Evolutionary conservation across 495 filamentous ascomycete genomes (phyloP), one percentile per base, ranked within the genome.

Genomic region (Pseudevernia furfuracea): DNA sequence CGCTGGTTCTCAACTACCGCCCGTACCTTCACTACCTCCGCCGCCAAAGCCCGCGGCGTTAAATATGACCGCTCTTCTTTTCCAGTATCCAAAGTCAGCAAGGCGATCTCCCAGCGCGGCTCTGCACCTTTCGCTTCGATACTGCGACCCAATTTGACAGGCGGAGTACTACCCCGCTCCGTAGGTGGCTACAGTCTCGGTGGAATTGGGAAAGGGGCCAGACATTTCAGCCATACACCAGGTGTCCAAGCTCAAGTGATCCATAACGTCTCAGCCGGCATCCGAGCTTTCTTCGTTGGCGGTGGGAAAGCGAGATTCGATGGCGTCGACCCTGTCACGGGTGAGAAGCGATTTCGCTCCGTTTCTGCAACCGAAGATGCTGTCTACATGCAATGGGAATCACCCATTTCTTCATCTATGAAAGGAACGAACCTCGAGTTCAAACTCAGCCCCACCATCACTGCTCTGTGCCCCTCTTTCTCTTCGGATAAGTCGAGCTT

Each of bases 221-320:
- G 94, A 57, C 92, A 89, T 75, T 98, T 97, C 79, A 93, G 89
- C 1, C 93, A 97, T 74, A 85, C 85, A 0, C 89, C 94, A 14
- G 84, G 91, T 4, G 85, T 86, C 2, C 91, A 89, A 28, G 90
- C 92, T 7, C 89, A 97, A 72, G 90, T 97, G 25, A 81, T 97
- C n/a, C 85, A 92, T 70, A 96, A 96, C 76, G 93, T 97, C 3
- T 96, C 90, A 25, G 85, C 88, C 64, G 94, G 91, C 0, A 85
- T 96, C 59, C 86, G 94, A 8, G 92, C 91, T 2, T 96, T 98
- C 74, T 86, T 87, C 74, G 76, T 96, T n/a, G 88, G 85, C 0
- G 94, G 94, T 2, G 85, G 92, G 65, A 93, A 92, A 70, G 87
- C 87, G 17, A 86, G 89, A 49, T 96, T 89, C 67, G 89, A 96